Base-by-base conservation (phyloP, 1,284 basidiomycete species). In the Sparassis latifolia region DNA sequence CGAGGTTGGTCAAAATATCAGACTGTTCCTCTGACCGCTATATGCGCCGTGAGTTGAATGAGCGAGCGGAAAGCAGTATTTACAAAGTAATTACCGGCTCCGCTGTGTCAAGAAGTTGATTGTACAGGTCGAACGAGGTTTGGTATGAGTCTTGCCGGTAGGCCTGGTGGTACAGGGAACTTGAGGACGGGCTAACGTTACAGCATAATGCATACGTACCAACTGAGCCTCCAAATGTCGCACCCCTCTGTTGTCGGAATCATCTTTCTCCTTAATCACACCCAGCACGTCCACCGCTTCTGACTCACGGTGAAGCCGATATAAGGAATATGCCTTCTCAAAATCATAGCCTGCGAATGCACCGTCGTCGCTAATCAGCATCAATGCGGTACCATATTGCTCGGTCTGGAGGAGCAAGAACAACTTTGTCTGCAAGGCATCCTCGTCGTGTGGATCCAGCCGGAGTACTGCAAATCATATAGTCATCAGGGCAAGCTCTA, bases 361-460 rank as follows among this genome's bases (percentile, higher is more conserved):
- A n/a, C 9, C 33, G n/a, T 27, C 44, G 30, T 35, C 42, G 49
- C 72, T 73, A 52, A 83, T 75, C 50, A 87, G 66, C 4, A 70
- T 61, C 10, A 89, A 69, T 2, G 86, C 86, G 31, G 71, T 59
- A 2, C 68, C 67, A 59, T 88, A 91, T 58, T 86, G 84, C 62
- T 93, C 92, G 2, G 85, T 90, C 62, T 94, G 90, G 48, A 94
- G 71, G 50, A 92, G 74, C 41, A 94, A 69, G 69, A 90, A 92
- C 3, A 93, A 71, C 61, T 91, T 90, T 9, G 90, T 86, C 63
- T 89, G 82, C 38, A 80, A 70, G 2, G 89, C 89, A 59, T 92
- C 82, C 6, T 65, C 61, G 60, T 92, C 89, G 4, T 69, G 65
- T n/a, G 86, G 79, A 49, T 82, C 75, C 31, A 92, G 67, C 12